These are phyloP conservation scores for Trichoderma erinaceum DNA, from an alignment of 495 filamentous ascomycete genomes.

Conservation along the genomic window DNA sequence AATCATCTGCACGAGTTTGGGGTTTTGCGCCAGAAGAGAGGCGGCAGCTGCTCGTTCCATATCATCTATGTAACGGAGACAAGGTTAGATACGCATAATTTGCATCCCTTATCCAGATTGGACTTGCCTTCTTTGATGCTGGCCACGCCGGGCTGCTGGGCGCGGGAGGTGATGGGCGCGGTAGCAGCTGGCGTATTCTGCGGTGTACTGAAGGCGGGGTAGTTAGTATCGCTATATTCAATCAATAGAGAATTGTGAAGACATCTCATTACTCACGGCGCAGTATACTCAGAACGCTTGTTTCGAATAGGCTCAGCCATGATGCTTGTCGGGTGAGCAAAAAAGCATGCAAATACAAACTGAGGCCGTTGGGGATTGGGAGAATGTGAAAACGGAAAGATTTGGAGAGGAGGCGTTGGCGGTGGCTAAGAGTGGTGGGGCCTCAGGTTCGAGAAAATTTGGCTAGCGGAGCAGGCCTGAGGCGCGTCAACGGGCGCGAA, in stretches of 20 bases:
- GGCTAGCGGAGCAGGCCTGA: conserved; percentile 2
- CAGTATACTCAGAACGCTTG: conserved; percentile 75
- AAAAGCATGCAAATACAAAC: not conserved
- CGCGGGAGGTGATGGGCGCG: conserved; percentile 96
- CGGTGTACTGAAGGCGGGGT: conserved; percentile 60
- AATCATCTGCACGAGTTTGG: conserved; percentile 89
- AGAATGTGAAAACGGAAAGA: conserved; percentile 15
- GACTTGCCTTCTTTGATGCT: conserved; percentile 94
- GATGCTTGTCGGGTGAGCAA: conserved; percentile 1
- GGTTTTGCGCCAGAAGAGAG: conserved; percentile 89
- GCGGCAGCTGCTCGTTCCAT: conserved; percentile 81
- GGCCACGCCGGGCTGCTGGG: conserved; percentile 86
- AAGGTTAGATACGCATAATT: conserved; percentile 11
- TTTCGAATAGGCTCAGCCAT: conserved; percentile 93
- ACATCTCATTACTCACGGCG: conserved; percentile 60
- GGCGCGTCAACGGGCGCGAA: conserved; percentile 12
- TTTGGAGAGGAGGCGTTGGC: conserved; percentile 15
- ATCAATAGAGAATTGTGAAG: not conserved
- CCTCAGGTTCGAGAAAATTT: conserved; percentile 14
- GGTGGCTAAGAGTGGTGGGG: conserved; percentile 12
- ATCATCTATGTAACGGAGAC: conserved; percentile 57
- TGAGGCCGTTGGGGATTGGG: conserved; percentile 15
- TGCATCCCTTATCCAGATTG: conserved; percentile 19
- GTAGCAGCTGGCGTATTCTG: conserved; percentile 93
- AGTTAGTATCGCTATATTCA: conserved; percentile 23